Evolutionary conservation across 2,329 filamentous ascomycete genomes (phyloP).

Genomic region (Xylaria sp.): DNA sequence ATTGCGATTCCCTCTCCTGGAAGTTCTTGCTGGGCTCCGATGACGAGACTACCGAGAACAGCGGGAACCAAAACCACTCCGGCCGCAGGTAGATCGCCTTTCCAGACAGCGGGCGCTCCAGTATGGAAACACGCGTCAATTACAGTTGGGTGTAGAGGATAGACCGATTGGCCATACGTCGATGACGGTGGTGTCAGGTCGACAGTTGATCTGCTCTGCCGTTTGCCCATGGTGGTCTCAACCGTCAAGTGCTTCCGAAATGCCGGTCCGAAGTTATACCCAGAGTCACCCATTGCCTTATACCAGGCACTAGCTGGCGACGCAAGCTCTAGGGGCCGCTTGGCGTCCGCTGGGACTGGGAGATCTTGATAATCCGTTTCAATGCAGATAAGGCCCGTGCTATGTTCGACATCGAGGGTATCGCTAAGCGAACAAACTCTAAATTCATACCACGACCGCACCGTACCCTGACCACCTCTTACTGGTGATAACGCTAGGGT

Average conservation of each 20-base stretch:
- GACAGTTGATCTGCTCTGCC: constrained; percentile 26
- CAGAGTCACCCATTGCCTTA: constrained; percentile 5
- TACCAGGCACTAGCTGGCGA: constrained; percentile 8
- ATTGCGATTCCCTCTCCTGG: background rate
- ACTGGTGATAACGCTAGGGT: constrained; percentile 12
- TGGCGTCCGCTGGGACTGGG: background rate
- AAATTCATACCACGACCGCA: constrained; percentile 36
- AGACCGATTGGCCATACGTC: constrained; percentile 28
- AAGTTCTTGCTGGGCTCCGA: constrained; percentile 13
- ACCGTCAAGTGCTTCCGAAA: constrained; percentile 24
- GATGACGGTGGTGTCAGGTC: constrained; percentile 25
- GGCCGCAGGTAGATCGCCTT: constrained; percentile 27
- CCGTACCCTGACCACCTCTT: constrained; percentile 9
- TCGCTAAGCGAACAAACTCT: constrained; percentile 22
- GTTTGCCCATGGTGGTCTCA: constrained; percentile 26
- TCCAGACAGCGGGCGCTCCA: constrained; percentile 29
- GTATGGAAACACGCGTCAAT: constrained; percentile 43
- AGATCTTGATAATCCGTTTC: constrained; percentile 11
- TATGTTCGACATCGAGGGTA: background rate
- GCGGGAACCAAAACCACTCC: constrained; percentile 29
- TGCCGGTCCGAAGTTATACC: constrained; percentile 12
- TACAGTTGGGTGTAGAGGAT: constrained; percentile 40
- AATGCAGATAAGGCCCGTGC: constrained; percentile 9
- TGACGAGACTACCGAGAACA: constrained; percentile 29
- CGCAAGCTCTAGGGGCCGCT: background rate